Percentiles rank a stretch among this genome's conserved stretches.
phyloP scores from a whole-genome alignment of 2,329 filamentous ascomycete species.

The Cladorrhinum sp. region DNA sequence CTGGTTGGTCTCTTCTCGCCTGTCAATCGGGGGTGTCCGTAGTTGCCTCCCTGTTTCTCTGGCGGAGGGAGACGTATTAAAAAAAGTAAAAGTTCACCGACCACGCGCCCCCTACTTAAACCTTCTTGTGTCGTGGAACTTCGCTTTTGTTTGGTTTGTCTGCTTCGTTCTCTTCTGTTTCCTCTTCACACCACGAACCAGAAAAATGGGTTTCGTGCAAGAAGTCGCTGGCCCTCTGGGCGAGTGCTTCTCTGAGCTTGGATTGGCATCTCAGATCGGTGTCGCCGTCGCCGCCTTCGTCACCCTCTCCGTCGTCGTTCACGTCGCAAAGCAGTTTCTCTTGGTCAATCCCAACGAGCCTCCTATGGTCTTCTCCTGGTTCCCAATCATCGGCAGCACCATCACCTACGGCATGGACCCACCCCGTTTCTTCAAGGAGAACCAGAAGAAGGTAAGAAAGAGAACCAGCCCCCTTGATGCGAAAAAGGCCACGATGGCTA shows the following conservation, averaged over 20 bases:
- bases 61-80: not conserved
- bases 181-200: not conserved
- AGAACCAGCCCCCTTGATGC: not conserved
- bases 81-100: slow-evolving; percentile 9
- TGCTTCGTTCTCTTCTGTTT: not conserved
- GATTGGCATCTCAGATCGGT: slow-evolving; percentile 46
- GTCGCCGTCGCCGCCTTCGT: slow-evolving; percentile 44
- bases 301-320: slow-evolving; percentile 63
- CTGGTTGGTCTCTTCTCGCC: slow-evolving; percentile 12
- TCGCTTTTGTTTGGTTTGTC: not conserved
- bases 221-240: slow-evolving; percentile 49
- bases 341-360: slow-evolving; percentile 80
- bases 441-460: slow-evolving; percentile 60
- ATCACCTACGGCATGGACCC: slow-evolving; percentile 94
- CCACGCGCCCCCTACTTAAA: not conserved
- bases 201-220: slow-evolving; percentile 54
- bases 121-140: not conserved
- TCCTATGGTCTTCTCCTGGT: slow-evolving; percentile 75
- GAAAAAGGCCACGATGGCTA: too few species aligned
- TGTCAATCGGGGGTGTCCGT: too few species aligned
- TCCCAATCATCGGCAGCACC: slow-evolving; percentile 85
- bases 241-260: slow-evolving; percentile 49
- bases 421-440: slow-evolving; percentile 76
- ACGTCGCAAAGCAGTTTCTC: slow-evolving; percentile 76
- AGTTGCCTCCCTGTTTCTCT: not conserved